phyloP scores from a whole-genome alignment of 768 basidiomycete genomes.

The Hypholoma fasciculare region DNA sequence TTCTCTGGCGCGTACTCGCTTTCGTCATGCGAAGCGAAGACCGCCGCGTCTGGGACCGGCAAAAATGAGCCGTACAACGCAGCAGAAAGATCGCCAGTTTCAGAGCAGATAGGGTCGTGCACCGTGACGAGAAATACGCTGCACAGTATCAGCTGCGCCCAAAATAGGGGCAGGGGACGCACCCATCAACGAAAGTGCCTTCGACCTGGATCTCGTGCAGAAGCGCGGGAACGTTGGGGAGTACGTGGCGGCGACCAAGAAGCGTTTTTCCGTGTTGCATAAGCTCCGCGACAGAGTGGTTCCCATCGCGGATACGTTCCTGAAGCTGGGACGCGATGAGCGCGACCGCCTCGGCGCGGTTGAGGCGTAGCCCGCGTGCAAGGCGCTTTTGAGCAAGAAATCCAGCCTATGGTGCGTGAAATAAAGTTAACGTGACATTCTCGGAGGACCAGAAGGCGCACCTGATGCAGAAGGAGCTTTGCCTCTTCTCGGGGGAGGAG shows the following conservation, averaged over 20 bases:
- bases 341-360: slow-evolving; percentile 84
- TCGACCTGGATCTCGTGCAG: slow-evolving; percentile 93
- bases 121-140: slow-evolving; percentile 97
- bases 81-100: slow-evolving; percentile 72
- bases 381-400: slow-evolving; percentile 92
- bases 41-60: slow-evolving; percentile 65
- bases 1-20: slow-evolving; percentile 51
- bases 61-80: slow-evolving; percentile 96
- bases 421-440: background rate
- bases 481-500: slow-evolving; percentile 75
- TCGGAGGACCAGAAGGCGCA: slow-evolving; percentile 14
- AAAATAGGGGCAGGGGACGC: slow-evolving; percentile 15
- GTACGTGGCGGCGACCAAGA: slow-evolving; percentile 86
- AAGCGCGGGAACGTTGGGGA: slow-evolving; percentile 72
- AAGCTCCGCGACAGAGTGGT: slow-evolving; percentile 81
- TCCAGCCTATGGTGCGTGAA: slow-evolving; percentile 55
- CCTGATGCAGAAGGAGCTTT: slow-evolving; percentile 76
- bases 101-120: slow-evolving; percentile 90
- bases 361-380: slow-evolving; percentile 88
- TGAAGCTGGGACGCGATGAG: slow-evolving; percentile 92
- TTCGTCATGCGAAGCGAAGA: slow-evolving; percentile 61
- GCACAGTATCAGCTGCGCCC: background rate
- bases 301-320: slow-evolving; percentile 92
- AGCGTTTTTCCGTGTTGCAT: slow-evolving; percentile 92
- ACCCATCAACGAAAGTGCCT: slow-evolving; percentile 90